Conservation (phyloP, 305 asterid species). For the Striga hermonthica region DNA sequence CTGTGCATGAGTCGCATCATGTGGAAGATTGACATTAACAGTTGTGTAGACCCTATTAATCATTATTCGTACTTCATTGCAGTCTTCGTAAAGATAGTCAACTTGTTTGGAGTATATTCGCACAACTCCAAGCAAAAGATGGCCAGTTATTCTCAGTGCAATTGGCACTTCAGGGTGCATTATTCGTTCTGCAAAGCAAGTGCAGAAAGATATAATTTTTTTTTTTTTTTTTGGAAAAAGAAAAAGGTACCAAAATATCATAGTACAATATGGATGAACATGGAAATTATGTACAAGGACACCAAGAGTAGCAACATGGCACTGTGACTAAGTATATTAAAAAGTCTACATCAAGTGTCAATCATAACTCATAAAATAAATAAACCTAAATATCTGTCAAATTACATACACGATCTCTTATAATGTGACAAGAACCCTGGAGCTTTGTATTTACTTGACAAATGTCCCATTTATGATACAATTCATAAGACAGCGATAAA, state of each 20-base stretch:
- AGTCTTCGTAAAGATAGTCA: conserved; percentile 72
- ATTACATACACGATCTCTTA: too few relatives aligned
- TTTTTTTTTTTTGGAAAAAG: not conserved
- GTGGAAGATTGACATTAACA: conserved; percentile 57
- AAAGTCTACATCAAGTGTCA: too few relatives aligned
- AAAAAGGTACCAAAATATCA: not conserved
- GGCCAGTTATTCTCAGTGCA: conserved; percentile 89
- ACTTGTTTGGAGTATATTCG: conserved; percentile 88
- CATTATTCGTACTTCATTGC: conserved; percentile 43
- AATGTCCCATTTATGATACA: too few relatives aligned
- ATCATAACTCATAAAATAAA: too few relatives aligned
- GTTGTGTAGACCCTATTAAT: conserved; percentile 47
- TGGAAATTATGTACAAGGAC: not conserved
- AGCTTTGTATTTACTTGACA: too few relatives aligned
- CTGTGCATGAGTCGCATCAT: conserved; percentile 66
- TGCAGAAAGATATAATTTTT: conserved; percentile 1
- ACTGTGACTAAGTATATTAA: too few relatives aligned
- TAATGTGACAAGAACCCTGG: too few relatives aligned
- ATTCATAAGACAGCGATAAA: too few relatives aligned
- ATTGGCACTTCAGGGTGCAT: conserved; percentile 79
- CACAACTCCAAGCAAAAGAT: conserved; percentile 89
- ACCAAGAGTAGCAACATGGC: too few relatives aligned
- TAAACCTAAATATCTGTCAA: too few relatives aligned
- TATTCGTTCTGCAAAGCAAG: conserved; percentile 55
- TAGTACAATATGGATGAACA: not conserved